Evolutionary conservation across 108 stramenopile genomes (phyloP), one percentile per base, ranked within the genome.

Genomic region (Cylindrotheca fusiformis): DNA sequence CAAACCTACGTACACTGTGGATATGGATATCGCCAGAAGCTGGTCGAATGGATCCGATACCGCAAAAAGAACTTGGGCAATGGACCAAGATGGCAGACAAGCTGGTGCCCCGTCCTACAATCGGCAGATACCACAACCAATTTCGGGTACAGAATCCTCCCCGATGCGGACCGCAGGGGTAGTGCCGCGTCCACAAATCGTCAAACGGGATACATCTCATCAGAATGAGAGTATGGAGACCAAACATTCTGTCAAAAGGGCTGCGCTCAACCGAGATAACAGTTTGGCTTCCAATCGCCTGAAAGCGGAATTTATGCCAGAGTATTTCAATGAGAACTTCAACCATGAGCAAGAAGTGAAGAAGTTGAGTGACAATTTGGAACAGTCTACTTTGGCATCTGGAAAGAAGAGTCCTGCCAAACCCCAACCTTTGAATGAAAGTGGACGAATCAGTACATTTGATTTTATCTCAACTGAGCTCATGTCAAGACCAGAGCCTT

Each of bases 191-290:
- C 92, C 92, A 18, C 73, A 83, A 32, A 74, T 86, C 28, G 75
- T 94, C 19, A 94, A 94, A 71, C 78, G 92, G 6, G 80, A 82
- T 30, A 94, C 92, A 31, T 90, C 88, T 6, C 75, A 94, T 68
- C 88, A 90, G 58, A 77, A 83, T 32, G 88, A 90, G 65, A 79
- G 63, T 22, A 33, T 60, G 21, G 86, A 88, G 52, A 88, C 90
- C 3, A 88, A 92, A 58, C 65, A 71, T 23, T 77, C 75, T 8
- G 72, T 84, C 46, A 91, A 91, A 60, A 74, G 86, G 41, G 80
- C 79, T 24, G 83, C 87, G 20, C 54, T 91, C 54, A 86, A 84
- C 47, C 72, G 90, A 17, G 87, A 91, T 65, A 73, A 77, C 27
- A 86, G 84, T 65, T 72, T 73, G 27, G 74, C 82, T n/a, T 69